Base-by-base conservation (phyloP, 768 basidiomycete genomes). In the Suillus sp. region DNA sequence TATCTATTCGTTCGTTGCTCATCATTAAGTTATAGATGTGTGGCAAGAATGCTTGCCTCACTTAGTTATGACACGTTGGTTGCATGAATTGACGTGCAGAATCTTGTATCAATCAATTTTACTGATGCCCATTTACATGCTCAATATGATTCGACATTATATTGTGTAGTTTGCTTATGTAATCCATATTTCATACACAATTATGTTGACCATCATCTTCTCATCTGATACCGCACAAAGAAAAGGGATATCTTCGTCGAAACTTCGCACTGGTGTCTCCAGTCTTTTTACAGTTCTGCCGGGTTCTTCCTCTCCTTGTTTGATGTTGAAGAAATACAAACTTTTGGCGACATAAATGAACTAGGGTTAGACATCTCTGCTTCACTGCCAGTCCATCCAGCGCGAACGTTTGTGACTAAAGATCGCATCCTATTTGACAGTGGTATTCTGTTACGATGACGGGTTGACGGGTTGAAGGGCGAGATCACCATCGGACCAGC, bases 381-480 rank as follows among this genome's bases (percentile, higher is more conserved):
- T 47, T 63, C 2, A 65, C 34, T 1, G 13, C 45, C 10, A 9
- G 11, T 45, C 37, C 9, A 27, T 53, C 37, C 50, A 8, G 60
- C 40, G 50, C 27, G 14, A 30, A 62, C 22, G 13, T 35, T 2
- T 20, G 20, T 48, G 65, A 47, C 66, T 63, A 34, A 92, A 91
- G 72, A 89, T 92, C 71, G 90, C 89, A 9, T 92, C 96, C 50
- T 93, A 96, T 68, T 92, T 94, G 2, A 93, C 88, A 72, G 91
- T 93, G 7, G 84, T 96, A 55, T 90, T 98, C 34, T 94, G 93
- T 73, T 91, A 93, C 71, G 95, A 97, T 78, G 92, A 93, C 35
- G 95, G 97, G 66, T 83, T 98, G 68, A 92, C 93, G 72, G 96
- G 95, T 70, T 32, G 32, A 35, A 11, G 35, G n/a, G 7, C 7